These are phyloP conservation scores for Sechiopsis laciniata DNA, from an alignment of 306 rosid genomes.

Conservation along the genomic window DNA sequence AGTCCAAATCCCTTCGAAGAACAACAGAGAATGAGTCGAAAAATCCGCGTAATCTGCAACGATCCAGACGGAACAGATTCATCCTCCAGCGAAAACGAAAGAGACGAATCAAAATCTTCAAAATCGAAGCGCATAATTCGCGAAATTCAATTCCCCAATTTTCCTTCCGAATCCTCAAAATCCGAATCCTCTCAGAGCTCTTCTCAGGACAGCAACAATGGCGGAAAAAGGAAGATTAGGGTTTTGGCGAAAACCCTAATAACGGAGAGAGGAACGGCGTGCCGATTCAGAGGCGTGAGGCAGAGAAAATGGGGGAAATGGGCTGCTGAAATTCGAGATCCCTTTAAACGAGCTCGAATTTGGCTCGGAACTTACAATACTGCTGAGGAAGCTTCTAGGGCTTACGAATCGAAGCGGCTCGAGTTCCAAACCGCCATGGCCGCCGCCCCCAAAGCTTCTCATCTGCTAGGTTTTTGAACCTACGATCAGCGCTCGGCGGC, in stretches of 20 bases:
- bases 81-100: conserved; percentile 68
- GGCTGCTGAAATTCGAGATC: conserved; percentile 95
- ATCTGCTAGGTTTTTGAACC: neutral
- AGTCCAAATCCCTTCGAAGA: neutral
- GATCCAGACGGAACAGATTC: conserved; percentile 81
- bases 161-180: neutral
- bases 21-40: conserved; percentile 34
- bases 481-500: neutral
- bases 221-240: conserved; percentile 27
- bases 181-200: conserved; percentile 21
- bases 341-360: conserved; percentile 39
- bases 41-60: conserved; percentile 42
- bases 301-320: conserved; percentile 84
- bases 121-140: conserved; percentile 29
- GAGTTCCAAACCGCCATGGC: conserved; percentile 30
- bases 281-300: conserved; percentile 63
- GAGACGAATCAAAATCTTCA: conserved; percentile 11
- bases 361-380: conserved; percentile 86
- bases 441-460: conserved; percentile 8
- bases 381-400: conserved; percentile 63
- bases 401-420: conserved; percentile 53
- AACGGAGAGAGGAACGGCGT: conserved; percentile 18
- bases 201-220: conserved; percentile 35
- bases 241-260: conserved; percentile 22
- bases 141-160: conserved; percentile 40